Evolutionary conservation across 176 grass and related monocot genomes (phyloP).

Genomic region (Cenchrus purpureus): DNA sequence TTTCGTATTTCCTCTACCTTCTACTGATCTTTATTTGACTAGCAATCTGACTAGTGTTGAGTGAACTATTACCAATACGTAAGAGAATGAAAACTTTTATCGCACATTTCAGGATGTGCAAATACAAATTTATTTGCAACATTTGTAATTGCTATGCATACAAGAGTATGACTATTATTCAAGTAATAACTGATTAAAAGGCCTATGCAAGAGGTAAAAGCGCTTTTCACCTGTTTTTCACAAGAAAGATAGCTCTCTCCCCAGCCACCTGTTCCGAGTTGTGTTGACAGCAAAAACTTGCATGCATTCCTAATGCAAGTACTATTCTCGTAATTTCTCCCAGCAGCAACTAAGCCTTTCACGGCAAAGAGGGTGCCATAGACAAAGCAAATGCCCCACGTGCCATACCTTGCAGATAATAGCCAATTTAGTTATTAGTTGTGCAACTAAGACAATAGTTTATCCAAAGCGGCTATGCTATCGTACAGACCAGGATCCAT

Average conservation of each 20-base stretch:
- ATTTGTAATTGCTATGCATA: too few species aligned
- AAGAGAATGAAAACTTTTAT: too few species aligned
- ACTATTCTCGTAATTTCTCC: conserved; percentile 20
- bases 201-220: neutral
- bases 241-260: conserved; percentile 6
- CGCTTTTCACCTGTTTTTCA: conserved; percentile 12
- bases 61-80: too few species aligned
- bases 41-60: too few species aligned
- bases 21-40: too few species aligned
- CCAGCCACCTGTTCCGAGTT: conserved; percentile 32
- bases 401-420: conserved; percentile 27
- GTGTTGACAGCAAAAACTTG: conserved; percentile 24
- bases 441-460: neutral
- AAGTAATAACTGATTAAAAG: neutral
- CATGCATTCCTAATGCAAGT: conserved; percentile 31
- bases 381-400: conserved; percentile 37
- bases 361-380: conserved; percentile 3
- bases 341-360: conserved; percentile 20
- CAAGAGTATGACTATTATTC: neutral
- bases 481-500: conserved; percentile 29
- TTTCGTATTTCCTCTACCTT: too few species aligned
- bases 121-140: too few species aligned
- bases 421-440: neutral
- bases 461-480: neutral
- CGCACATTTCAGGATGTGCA: too few species aligned